phyloP scores from a whole-genome alignment of 139 green algal species.

The Chlorella sp. region DNA sequence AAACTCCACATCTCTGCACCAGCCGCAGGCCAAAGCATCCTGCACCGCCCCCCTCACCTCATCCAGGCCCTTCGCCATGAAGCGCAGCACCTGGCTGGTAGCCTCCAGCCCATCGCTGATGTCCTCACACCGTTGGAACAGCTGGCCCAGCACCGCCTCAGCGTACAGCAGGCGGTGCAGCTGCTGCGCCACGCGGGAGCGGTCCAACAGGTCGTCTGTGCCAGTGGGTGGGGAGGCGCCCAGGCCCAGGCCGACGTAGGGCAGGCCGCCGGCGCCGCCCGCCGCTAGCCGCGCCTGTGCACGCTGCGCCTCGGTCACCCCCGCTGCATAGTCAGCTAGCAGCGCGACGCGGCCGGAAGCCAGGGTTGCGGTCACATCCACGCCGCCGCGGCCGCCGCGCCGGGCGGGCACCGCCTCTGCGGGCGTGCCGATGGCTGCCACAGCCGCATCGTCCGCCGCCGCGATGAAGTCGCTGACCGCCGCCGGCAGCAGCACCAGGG shows the following conservation, averaged over 20 bases:
- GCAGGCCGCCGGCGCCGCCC: background rate
- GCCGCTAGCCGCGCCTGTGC: background rate
- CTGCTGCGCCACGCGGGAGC: background rate
- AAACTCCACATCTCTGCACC: too few species aligned
- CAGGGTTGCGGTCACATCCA: background rate
- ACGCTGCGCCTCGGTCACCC: conserved; percentile 18
- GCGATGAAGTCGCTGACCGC: background rate
- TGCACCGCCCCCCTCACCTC: conserved; percentile 14
- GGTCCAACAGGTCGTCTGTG: background rate
- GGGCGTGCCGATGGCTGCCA: background rate
- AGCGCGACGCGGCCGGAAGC: background rate
- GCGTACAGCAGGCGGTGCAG: conserved; percentile 23
- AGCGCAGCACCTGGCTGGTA: conserved; percentile 9
- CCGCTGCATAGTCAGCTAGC: conserved; percentile 8
- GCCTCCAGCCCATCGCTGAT: conserved; percentile 14
- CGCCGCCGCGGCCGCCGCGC: background rate
- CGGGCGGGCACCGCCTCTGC: background rate
- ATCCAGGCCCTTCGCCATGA: conserved; percentile 15
- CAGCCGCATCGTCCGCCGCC: background rate
- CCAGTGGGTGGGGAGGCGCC: background rate
- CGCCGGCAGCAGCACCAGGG: background rate
- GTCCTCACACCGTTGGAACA: conserved; percentile 25
- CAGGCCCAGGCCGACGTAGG: conserved; percentile 3
- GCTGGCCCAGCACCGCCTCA: conserved; percentile 11
- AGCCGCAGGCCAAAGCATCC: too few species aligned